Percentiles rank a stretch among this genome's conserved stretches.
These are phyloP conservation scores for Fomitiporia mediterranea DNA, from an alignment of 1,284 basidiomycete species.

Conservation along the genomic window DNA sequence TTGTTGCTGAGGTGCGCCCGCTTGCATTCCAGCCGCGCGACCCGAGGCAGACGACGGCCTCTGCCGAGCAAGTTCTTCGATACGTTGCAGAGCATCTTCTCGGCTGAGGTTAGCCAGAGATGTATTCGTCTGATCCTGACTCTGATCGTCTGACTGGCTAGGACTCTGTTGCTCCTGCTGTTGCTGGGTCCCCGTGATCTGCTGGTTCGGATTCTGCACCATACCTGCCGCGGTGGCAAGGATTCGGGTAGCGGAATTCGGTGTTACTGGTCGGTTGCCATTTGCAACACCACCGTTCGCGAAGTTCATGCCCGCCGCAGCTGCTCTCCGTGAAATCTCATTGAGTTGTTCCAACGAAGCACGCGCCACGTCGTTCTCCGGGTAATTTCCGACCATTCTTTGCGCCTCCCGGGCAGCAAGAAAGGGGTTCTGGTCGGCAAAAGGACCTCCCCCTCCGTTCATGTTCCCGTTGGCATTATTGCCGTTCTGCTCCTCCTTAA, in stretches of 20 bases:
- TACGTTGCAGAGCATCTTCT: slow-evolving; percentile 46
- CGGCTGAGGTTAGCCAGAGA: slow-evolving; percentile 28
- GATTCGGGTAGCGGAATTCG: slow-evolving; percentile 20
- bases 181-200: slow-evolving; percentile 18
- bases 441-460: slow-evolving; percentile 9
- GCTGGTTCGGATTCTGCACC: slow-evolving; percentile 21
- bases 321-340: slow-evolving; percentile 61
- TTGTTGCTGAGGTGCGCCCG: slow-evolving; percentile 7
- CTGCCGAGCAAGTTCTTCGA: slow-evolving; percentile 45
- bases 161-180: slow-evolving; percentile 17
- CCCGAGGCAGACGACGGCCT: slow-evolving; percentile 33
- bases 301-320: slow-evolving; percentile 40
- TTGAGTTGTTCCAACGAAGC: slow-evolving; percentile 69
- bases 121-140: slow-evolving; percentile 2
- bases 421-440: slow-evolving; percentile 43
- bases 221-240: slow-evolving; percentile 22
- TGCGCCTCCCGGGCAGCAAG: slow-evolving; percentile 55
- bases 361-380: slow-evolving; percentile 52
- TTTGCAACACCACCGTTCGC: slow-evolving; percentile 20
- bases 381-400: slow-evolving; percentile 47
- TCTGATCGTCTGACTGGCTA: slow-evolving; percentile 18
- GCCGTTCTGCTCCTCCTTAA: slow-evolving; percentile 24
- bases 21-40: slow-evolving; percentile 21
- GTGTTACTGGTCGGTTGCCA: slow-evolving; percentile 9
- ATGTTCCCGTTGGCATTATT: slow-evolving; percentile 10